These are phyloP conservation scores for Mikania micrantha DNA, from an alignment of 129 eudicot species.

Conservation along the genomic window DNA sequence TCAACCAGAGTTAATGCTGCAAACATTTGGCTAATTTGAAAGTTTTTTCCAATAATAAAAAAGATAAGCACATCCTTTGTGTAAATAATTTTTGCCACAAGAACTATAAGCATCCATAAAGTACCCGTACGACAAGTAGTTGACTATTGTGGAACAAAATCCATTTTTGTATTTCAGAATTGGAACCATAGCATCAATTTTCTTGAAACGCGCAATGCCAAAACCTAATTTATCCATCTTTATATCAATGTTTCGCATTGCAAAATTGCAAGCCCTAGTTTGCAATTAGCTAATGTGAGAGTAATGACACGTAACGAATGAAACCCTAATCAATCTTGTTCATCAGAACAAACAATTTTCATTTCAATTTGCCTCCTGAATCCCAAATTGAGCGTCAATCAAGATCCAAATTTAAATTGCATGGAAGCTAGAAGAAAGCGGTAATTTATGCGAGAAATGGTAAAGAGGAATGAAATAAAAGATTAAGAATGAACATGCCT, in stretches of 20 bases:
- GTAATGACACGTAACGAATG: neutral
- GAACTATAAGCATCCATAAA: neutral
- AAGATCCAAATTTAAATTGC: slow-evolving; percentile 7
- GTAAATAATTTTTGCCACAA: neutral
- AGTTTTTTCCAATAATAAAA: neutral
- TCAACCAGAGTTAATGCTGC: neutral
- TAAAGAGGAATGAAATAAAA: neutral
- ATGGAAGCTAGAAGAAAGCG: neutral
- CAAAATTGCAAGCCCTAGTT: slow-evolving; percentile 9
- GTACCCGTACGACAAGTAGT: too few relatives aligned
- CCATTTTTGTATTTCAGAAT: neutral
- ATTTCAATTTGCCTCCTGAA: neutral
- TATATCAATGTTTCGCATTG: neutral
- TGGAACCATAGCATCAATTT: slow-evolving; percentile 9
- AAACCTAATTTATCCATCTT: neutral
- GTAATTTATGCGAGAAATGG: neutral
- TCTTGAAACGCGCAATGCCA: neutral
- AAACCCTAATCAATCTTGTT: slow-evolving; percentile 7
- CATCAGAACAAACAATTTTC: neutral
- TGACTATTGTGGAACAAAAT: neutral
- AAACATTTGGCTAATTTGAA: too few relatives aligned
- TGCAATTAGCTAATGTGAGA: neutral
- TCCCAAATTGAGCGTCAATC: neutral
- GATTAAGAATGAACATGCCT: slow-evolving; percentile 27
- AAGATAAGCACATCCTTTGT: neutral